These are phyloP conservation scores for Fraxinus latifolia DNA, from an alignment of 305 asterid species.

Conservation along the genomic window DNA sequence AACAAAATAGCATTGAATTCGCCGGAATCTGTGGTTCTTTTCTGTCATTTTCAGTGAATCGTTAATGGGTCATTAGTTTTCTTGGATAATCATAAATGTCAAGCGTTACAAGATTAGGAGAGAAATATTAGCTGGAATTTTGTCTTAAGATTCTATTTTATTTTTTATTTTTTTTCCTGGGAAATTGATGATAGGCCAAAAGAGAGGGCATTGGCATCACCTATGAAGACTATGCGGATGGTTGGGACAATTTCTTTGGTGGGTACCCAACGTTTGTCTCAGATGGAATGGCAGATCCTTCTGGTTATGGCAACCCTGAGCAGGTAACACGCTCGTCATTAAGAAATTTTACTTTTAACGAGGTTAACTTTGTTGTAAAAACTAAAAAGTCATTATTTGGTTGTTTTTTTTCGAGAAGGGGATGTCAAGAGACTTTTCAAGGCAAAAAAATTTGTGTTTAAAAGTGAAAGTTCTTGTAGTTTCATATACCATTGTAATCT, in stretches of 20 bases:
- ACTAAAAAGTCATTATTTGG: not conserved
- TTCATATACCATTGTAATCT: not conserved
- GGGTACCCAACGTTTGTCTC: constrained; percentile 63
- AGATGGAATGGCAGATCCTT: constrained; percentile 99
- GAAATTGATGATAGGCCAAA: constrained; percentile 61
- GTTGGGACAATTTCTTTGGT: constrained; percentile 44
- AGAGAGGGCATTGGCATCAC: constrained; percentile 46
- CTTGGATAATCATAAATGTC: constrained; percentile 13
- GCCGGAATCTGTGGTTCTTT: constrained; percentile 23
- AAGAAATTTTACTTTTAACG: not conserved
- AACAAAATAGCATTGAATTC: constrained; percentile 30
- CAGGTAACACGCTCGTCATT: constrained; percentile 45
- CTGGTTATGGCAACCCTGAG: constrained; percentile 74
- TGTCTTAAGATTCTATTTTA: constrained; percentile 2
- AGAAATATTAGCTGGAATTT: constrained; percentile 10
- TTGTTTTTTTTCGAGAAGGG: not conserved
- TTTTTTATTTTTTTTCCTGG: constrained; percentile 4
- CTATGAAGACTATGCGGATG: constrained; percentile 72
- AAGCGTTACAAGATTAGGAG: constrained; percentile 5
- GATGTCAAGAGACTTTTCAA: not conserved
- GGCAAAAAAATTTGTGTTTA: not conserved
- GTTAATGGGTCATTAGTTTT: constrained; percentile 23
- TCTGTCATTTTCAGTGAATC: constrained; percentile 18
- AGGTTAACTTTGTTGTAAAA: not conserved
- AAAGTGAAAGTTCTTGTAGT: not conserved